These are phyloP conservation scores for Pachysandra terminalis DNA, from an alignment of 164 flowering plant genomes.

Conservation along the genomic window DNA sequence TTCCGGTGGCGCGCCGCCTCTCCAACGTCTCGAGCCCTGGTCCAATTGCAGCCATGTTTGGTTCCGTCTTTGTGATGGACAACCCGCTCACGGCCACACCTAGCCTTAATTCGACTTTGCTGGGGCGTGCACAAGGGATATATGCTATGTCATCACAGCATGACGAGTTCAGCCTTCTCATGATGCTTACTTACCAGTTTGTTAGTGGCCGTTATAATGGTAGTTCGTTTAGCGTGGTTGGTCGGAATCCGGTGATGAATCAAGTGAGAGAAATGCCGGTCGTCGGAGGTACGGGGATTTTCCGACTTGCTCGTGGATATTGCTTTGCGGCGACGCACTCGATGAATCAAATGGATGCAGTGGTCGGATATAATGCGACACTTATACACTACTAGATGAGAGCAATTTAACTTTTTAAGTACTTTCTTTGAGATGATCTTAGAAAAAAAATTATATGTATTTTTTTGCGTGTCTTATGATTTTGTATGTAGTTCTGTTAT, in stretches of 20 bases:
- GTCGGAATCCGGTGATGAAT: constrained; percentile 32
- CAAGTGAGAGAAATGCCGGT: constrained; percentile 39
- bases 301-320: constrained; percentile 38
- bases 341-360: constrained; percentile 14
- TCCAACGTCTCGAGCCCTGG: constrained; percentile 13
- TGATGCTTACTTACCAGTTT: constrained; percentile 22
- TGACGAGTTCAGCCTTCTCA: constrained; percentile 26
- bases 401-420: neutral
- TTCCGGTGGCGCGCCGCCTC: constrained; percentile 21
- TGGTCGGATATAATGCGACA: constrained; percentile 34
- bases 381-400: constrained; percentile 18
- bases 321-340: constrained; percentile 25
- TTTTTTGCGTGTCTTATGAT: no score
- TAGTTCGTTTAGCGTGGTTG: constrained; percentile 36
- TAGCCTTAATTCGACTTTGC: constrained; percentile 17
- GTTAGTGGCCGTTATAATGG: constrained; percentile 30
- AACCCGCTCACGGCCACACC: constrained; percentile 28
- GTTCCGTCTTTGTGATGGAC: constrained; percentile 27
- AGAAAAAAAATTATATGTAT: no score
- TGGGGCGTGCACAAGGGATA: constrained; percentile 39
- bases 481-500: no score
- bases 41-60: constrained; percentile 21
- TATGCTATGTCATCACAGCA: constrained; percentile 27
- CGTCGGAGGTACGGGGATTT: constrained; percentile 43
- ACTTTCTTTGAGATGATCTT: no score